Percentiles rank a stretch among this genome's conserved stretches.
phyloP scores from a whole-genome alignment of 768 basidiomycete genomes.

The Mycena maculata region DNA sequence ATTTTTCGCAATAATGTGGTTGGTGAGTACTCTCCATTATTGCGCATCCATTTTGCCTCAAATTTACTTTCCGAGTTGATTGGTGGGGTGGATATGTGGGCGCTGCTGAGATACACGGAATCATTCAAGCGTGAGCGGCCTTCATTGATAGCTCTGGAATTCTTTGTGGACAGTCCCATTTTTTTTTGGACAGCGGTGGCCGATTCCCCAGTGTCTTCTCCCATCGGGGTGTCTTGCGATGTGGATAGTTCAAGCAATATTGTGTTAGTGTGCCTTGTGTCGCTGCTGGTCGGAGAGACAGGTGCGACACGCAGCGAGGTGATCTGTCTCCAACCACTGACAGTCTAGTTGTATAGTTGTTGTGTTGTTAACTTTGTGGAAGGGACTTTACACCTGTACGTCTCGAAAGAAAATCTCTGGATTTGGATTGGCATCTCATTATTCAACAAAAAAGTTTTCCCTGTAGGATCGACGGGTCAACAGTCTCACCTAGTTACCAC shows the following conservation, averaged over 20 bases:
- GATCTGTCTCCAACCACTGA: not conserved
- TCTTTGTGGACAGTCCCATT: not conserved
- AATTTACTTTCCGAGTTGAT: not conserved
- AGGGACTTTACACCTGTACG: not conserved
- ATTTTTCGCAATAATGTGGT: constrained; percentile 10
- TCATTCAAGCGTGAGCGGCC: not conserved
- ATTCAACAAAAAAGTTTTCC: not conserved
- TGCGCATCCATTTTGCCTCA: not conserved
- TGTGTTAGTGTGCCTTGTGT: not conserved
- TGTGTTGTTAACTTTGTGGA: constrained; percentile 21
- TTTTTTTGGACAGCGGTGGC: not conserved
- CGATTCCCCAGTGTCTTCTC: not conserved
- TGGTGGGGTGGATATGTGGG: constrained; percentile 3
- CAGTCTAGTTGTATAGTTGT: not conserved
- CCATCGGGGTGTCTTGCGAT: not conserved
- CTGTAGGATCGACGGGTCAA: not conserved
- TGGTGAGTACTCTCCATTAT: not conserved
- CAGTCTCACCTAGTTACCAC: not conserved
- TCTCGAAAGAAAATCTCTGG: not conserved
- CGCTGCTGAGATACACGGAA: not conserved
- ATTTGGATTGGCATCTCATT: not conserved
- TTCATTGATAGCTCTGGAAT: too few species aligned
- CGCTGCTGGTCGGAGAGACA: constrained; percentile 20
- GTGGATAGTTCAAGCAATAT: constrained; percentile 3
- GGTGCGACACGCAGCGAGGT: not conserved